These are phyloP conservation scores for Metarhizium album DNA, from an alignment of 2,329 filamentous ascomycete species.

Conservation along the genomic window DNA sequence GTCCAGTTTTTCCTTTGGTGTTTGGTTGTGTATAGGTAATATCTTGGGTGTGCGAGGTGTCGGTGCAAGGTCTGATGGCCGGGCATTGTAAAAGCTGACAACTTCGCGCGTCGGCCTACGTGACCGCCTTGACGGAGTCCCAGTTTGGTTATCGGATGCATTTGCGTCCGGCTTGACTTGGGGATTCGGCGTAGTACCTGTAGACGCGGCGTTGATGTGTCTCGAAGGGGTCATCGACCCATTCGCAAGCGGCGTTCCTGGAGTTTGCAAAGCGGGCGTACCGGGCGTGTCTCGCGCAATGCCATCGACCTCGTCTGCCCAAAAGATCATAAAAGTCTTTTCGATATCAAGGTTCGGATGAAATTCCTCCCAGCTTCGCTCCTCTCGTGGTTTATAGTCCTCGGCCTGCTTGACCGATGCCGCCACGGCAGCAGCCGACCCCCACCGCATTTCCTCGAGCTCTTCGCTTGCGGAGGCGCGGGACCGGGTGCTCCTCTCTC, in stretches of 20 bases:
- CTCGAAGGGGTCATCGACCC: slow-evolving; percentile 36
- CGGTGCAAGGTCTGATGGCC: slow-evolving; percentile 29
- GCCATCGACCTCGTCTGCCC: slow-evolving; percentile 77
- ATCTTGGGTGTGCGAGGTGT: slow-evolving; percentile 52
- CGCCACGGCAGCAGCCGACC: slow-evolving; percentile 79
- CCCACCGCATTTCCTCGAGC: slow-evolving; percentile 59
- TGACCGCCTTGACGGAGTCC: slow-evolving; percentile 24
- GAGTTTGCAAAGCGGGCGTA: slow-evolving; percentile 22
- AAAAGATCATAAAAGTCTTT: slow-evolving; percentile 64
- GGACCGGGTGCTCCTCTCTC: slow-evolving; percentile 46
- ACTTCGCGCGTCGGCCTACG: slow-evolving; percentile 40
- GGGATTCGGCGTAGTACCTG: slow-evolving; percentile 32
- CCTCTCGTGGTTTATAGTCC: slow-evolving; percentile 94
- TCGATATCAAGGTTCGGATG: slow-evolving; percentile 93
- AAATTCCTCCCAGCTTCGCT: slow-evolving; percentile 95
- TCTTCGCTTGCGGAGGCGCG: slow-evolving; percentile 41
- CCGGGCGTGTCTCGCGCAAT: slow-evolving; percentile 32
- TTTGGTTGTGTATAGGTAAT: slow-evolving; percentile 67
- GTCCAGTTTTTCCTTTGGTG: slow-evolving; percentile 69
- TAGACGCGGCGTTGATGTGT: slow-evolving; percentile 31
- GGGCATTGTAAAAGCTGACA: slow-evolving; percentile 41
- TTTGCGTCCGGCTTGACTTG: slow-evolving; percentile 22
- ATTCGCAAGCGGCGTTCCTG: slow-evolving; percentile 20
- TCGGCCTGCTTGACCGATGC: slow-evolving; percentile 84
- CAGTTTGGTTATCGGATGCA: slow-evolving; percentile 18